These are phyloP conservation scores for Fraxinus velutina DNA, from an alignment of 305 asterid genomes.

Conservation along the genomic window DNA sequence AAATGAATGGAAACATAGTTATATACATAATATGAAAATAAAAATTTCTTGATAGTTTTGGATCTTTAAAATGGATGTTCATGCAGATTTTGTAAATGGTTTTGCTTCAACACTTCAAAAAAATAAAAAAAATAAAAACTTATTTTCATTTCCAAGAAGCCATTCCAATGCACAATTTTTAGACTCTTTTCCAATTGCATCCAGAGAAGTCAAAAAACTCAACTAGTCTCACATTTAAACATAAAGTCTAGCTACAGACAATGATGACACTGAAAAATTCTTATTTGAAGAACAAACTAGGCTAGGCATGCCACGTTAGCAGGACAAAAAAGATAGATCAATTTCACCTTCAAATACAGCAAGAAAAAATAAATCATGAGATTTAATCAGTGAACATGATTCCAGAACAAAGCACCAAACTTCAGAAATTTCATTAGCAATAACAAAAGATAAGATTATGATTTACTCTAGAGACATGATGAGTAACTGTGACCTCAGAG, in stretches of 20 bases:
- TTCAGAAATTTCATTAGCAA: background rate
- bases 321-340: conserved; percentile 19
- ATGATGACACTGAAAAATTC: conserved; percentile 5
- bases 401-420: conserved; percentile 9
- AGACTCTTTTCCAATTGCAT: conserved; percentile 5
- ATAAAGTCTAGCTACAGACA: background rate
- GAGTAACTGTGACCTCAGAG: background rate
- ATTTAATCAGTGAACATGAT: conserved; percentile 2
- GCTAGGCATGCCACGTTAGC: conserved; percentile 21
- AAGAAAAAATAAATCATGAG: background rate
- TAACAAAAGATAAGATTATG: background rate
- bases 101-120: background rate
- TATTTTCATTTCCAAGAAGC: background rate
- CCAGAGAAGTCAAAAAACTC: background rate
- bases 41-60: background rate
- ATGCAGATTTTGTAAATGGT: background rate
- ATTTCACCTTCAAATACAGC: conserved; percentile 14
- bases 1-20: background rate
- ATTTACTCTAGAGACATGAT: background rate
- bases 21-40: background rate
- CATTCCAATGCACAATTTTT: conserved; percentile 3
- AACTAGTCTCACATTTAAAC: background rate
- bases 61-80: conserved; percentile 4
- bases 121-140: too few species aligned
- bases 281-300: conserved; percentile 11